phyloP scores from a whole-genome alignment of 192 early-diverging fungal genomes.

The Coemansia sp. region DNA sequence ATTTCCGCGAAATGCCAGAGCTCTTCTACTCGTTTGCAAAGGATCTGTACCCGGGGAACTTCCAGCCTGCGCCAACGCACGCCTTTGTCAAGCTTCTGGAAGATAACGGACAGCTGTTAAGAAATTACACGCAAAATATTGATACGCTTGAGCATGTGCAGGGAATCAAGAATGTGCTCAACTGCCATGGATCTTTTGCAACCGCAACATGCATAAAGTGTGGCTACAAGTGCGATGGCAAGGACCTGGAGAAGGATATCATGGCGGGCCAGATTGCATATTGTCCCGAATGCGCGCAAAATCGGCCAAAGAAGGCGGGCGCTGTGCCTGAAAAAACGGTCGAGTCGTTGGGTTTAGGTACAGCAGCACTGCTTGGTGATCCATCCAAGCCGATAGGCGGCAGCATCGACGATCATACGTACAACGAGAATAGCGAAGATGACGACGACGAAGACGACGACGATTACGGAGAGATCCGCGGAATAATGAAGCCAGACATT shows the following conservation, averaged over 20 bases:
- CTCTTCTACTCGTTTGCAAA: constrained; percentile 96
- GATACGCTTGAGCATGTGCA: constrained; percentile 91
- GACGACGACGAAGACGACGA: constrained; percentile 56
- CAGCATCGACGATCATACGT: constrained; percentile 2
- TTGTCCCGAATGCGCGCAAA: constrained; percentile 70
- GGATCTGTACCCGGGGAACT: constrained; percentile 89
- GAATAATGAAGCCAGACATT: constrained; percentile 95
- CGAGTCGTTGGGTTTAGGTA: background rate
- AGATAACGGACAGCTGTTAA: constrained; percentile 77
- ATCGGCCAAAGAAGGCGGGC: background rate
- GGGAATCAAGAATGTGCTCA: constrained; percentile 78
- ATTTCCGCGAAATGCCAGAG: constrained; percentile 81
- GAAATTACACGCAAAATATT: constrained; percentile 99
- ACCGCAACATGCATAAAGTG: constrained; percentile 90
- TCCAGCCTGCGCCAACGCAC: constrained; percentile 84
- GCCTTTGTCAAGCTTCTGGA: constrained; percentile 89
- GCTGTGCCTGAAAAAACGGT: background rate
- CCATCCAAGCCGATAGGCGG: constrained; percentile 1
- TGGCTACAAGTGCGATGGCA: constrained; percentile 72
- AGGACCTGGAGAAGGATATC: constrained; percentile 79
- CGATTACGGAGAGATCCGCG: constrained; percentile 51
- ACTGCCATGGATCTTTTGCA: constrained; percentile 98
- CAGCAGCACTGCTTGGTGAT: background rate
- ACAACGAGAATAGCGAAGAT: constrained; percentile 10
- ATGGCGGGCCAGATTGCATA: constrained; percentile 74